These are phyloP conservation scores for Colletotrichum sp. DNA, from an alignment of 2,329 filamentous ascomycete species.

Conservation along the genomic window DNA sequence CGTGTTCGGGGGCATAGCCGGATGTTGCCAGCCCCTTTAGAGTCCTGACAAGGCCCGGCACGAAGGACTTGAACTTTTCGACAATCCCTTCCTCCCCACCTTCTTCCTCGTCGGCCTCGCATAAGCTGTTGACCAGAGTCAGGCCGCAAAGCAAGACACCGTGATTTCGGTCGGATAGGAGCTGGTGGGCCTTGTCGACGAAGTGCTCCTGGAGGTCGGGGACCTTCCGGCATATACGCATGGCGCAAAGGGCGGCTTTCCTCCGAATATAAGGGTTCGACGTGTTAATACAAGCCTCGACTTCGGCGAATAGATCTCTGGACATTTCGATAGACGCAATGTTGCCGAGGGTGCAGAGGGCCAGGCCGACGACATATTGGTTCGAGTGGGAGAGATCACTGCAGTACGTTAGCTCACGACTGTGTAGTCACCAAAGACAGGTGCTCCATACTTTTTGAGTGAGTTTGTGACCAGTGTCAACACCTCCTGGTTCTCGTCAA, in stretches of 20 bases:
- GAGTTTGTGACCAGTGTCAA: constrained; percentile 97
- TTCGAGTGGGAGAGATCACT: constrained; percentile 97
- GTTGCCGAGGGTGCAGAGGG: constrained; percentile 94
- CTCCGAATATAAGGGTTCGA: constrained; percentile 98
- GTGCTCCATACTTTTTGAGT: constrained; percentile 77
- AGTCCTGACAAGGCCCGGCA: constrained; percentile 85
- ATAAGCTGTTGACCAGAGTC: constrained; percentile 88
- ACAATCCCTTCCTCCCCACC: constrained; percentile 88
- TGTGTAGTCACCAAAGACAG: too few species aligned
- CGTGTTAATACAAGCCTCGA: constrained; percentile 89
- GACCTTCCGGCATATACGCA: constrained; percentile 98
- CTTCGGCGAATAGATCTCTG: constrained; percentile 92
- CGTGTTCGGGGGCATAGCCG: constrained; percentile 96
- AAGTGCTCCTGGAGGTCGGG: constrained; percentile 98
- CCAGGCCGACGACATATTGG: constrained; percentile 96
- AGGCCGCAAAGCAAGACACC: constrained; percentile 92
- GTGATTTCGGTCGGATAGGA: constrained; percentile 93
- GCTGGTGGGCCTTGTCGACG: constrained; percentile 85
- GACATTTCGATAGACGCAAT: constrained; percentile 99
- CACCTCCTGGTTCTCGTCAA: constrained; percentile 99
- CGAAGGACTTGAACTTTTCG: constrained; percentile 87
- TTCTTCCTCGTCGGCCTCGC: constrained; percentile 92
- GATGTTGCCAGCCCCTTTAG: constrained; percentile 92
- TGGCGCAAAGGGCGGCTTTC: constrained; percentile 97
- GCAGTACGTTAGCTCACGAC: constrained; percentile 33